Evolutionary conservation across 768 basidiomycete genomes (phyloP).

Genomic region (Amanita molliuscula): DNA sequence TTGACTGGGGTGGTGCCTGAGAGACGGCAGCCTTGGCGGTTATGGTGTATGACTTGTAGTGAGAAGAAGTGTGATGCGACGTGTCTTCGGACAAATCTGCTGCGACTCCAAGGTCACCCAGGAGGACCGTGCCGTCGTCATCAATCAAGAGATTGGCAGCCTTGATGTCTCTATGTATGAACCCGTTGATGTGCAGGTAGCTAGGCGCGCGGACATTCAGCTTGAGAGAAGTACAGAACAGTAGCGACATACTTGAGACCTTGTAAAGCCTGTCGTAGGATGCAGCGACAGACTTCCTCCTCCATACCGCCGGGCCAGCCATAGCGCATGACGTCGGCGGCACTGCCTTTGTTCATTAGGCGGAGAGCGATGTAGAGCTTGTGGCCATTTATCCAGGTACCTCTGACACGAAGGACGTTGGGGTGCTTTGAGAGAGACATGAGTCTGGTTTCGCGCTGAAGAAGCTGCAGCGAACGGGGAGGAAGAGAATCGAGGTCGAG

Average conservation of each 20-base stretch:
- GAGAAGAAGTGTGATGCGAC: constrained; percentile 20
- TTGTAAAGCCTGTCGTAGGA: constrained; percentile 75
- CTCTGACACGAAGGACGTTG: constrained; percentile 87
- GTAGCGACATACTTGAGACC: constrained; percentile 63
- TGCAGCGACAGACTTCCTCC: constrained; percentile 80
- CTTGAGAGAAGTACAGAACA: constrained; percentile 1
- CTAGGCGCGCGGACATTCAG: constrained; percentile 23
- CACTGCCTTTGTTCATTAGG: constrained; percentile 84
- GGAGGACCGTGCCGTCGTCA: constrained; percentile 79
- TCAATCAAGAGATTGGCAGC: constrained; percentile 91
- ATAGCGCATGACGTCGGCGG: constrained; percentile 76
- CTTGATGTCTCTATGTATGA: constrained; percentile 92
- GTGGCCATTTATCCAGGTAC: constrained; percentile 79
- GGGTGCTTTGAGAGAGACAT: constrained; percentile 92
- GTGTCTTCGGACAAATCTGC: constrained; percentile 70
- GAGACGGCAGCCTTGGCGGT: constrained; percentile 21
- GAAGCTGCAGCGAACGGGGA: constrained; percentile 55
- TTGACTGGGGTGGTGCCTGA: constrained; percentile 17
- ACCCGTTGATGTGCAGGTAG: constrained; percentile 82
- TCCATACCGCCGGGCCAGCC: constrained; percentile 85
- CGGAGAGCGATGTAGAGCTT: constrained; percentile 81
- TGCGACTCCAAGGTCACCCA: constrained; percentile 91
- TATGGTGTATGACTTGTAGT: constrained; percentile 17
- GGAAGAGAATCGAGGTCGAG: constrained; percentile 78
- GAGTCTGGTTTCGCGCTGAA: constrained; percentile 79